Evolutionary conservation across 495 filamentous ascomycete species (phyloP), one percentile per base, ranked within the genome.

Genomic region (Melanomma pulvis-pyrius): DNA sequence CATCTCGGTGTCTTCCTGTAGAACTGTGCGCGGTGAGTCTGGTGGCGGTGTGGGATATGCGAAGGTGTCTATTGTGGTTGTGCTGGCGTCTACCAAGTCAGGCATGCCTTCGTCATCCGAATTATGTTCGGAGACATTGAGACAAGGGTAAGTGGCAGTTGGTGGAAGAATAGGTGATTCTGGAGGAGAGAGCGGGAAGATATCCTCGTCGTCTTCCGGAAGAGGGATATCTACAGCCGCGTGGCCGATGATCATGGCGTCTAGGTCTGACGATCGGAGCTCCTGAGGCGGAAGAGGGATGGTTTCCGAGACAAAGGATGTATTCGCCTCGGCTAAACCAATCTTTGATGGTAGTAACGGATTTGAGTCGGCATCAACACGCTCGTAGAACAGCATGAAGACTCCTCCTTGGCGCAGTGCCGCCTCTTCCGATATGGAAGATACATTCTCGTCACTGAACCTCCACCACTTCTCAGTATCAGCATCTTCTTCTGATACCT

Each of bases 351-450:
- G 48, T 44, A 3, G 48, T 44, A 3, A n/a, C 11, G 24, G 21
- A 25, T 17, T 62, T 36, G 30, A n/a, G 24, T 25, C 6, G 8
- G 22, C 19, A 36, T 71, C 63, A 36, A 47, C 8, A 24, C 63
- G 63, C 54, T 98, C 94, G 71, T 98, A 98, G 77, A 98, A 97
- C 9, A 98, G 81, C 93, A 98, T 97, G 71, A 97, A 98, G 0
- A 89, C 93, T 15, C 90, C 92, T n/a, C 87, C 85, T 70, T 93
- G 90, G 1, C 77, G 80, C 56, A 96, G 82, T 0, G 94, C 93
- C 32, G 82, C 82, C 13, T 83, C 79, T 76, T 96, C 92, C 21
- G 82, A 82, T 56, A 92, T 91, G 67, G 83, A 82, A 63, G 78
- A 82, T 9, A 97, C 92, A 59, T 90, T 86, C 48, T 96, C 89